Conservation (phyloP, 306 rosid species). For the Dryas octopetala region DNA sequence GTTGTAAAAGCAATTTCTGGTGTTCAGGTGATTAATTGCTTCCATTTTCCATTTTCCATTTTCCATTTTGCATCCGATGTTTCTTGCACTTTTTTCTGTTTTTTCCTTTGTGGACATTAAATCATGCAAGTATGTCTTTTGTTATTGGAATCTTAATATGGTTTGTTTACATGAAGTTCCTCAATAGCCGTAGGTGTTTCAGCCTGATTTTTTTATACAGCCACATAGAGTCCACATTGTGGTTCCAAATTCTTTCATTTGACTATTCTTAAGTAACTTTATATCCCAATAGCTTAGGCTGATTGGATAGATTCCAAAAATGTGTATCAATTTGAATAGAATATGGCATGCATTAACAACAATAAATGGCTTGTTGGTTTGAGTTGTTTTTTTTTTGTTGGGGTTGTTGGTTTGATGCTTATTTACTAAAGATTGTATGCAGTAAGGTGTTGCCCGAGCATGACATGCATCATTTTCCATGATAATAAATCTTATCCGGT, state of each 20-base stretch:
- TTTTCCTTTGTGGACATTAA: background rate
- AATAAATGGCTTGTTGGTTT: too few relatives aligned
- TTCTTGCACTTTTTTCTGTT: background rate
- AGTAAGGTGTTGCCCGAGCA: too few relatives aligned
- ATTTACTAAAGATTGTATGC: too few relatives aligned
- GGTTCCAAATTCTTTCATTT: background rate
- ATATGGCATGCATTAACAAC: background rate
- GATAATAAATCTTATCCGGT: background rate
- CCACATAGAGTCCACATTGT: background rate
- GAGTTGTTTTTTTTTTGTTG: too few relatives aligned
- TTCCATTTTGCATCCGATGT: background rate
- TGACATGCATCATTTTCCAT: too few relatives aligned
- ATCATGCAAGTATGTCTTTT: background rate
- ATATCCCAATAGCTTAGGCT: too few relatives aligned
- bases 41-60: background rate
- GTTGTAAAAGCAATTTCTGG: constrained; percentile 94
- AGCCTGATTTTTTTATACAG: background rate
- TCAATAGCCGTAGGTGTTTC: background rate
- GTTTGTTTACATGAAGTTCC: background rate
- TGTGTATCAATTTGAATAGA: background rate
- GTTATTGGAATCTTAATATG: too few relatives aligned
- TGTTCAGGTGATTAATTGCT: constrained; percentile 56
- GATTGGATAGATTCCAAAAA: background rate
- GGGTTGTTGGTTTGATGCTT: too few relatives aligned
- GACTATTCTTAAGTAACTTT: background rate